Conservation (phyloP, 2,329 filamentous ascomycete species). For the Trichoderma sp. region DNA sequence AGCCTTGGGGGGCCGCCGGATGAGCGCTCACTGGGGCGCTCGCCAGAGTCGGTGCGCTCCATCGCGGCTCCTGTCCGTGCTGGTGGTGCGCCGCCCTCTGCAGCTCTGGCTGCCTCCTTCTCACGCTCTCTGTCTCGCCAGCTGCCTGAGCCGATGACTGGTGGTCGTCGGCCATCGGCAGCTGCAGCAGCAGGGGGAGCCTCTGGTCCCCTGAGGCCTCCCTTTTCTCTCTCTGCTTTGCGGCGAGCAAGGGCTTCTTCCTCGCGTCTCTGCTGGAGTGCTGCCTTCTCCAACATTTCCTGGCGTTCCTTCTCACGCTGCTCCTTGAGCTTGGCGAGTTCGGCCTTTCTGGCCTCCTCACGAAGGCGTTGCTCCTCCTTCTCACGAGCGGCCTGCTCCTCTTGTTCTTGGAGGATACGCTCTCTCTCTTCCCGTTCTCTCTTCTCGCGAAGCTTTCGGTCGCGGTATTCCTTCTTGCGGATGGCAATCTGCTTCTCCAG, state of each 20-base stretch:
- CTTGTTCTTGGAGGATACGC: slow-evolving; percentile 73
- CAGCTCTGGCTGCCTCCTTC: slow-evolving; percentile 29
- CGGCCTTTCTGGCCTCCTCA: slow-evolving; percentile 76
- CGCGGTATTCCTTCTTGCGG: slow-evolving; percentile 84
- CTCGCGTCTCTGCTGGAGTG: slow-evolving; percentile 75
- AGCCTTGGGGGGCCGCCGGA: slow-evolving; percentile 60
- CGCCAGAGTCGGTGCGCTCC: slow-evolving; percentile 50
- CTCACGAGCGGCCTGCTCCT: slow-evolving; percentile 76
- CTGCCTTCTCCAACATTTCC: slow-evolving; percentile 63
- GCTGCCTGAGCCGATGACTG: slow-evolving; percentile 38
- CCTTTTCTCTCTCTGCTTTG: slow-evolving; percentile 62
- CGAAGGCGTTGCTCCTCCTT: slow-evolving; percentile 79
- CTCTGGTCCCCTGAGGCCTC: slow-evolving; percentile 30
- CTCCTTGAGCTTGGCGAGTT: slow-evolving; percentile 65
- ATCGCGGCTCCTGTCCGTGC: slow-evolving; percentile 32
- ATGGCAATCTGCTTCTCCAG: slow-evolving; percentile 86
- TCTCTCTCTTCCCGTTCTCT: slow-evolving; percentile 83
- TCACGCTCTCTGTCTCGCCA: slow-evolving; percentile 44
- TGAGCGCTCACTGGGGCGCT: slow-evolving; percentile 41
- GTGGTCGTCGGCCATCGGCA: slow-evolving; percentile 31
- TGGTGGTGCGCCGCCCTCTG: slow-evolving; percentile 25
- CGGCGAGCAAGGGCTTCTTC: slow-evolving; percentile 81
- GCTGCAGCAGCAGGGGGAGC: slow-evolving; percentile 10
- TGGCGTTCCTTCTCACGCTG: slow-evolving; percentile 66
- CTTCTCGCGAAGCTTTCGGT: slow-evolving; percentile 78